Percentiles rank a stretch among this genome's conserved stretches.
Conservation (phyloP, 768 basidiomycete species). For the Auricularia heimuer region DNA sequence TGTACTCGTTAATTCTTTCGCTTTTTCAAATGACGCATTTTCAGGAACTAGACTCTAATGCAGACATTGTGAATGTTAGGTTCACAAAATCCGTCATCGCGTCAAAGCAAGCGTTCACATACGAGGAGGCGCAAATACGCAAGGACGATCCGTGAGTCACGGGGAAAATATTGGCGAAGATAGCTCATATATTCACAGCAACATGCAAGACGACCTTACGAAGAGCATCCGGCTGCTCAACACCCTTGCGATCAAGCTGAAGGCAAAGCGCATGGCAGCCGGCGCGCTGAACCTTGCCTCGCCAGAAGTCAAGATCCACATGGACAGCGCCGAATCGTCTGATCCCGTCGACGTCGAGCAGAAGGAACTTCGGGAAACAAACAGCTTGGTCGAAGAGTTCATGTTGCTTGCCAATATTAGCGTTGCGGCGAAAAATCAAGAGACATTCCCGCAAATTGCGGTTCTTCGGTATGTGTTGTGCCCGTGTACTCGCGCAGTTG, state of each 20-base stretch:
- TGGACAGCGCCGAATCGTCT: slow-evolving; percentile 86
- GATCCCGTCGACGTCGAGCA: slow-evolving; percentile 97
- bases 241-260: slow-evolving; percentile 72
- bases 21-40: slow-evolving; percentile 5
- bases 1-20: neutral
- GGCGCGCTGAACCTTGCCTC: slow-evolving; percentile 98
- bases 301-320: slow-evolving; percentile 94
- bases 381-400: slow-evolving; percentile 95
- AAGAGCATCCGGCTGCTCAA: slow-evolving; percentile 84
- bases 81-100: slow-evolving; percentile 97
- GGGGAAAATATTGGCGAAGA: neutral
- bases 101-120: slow-evolving; percentile 93
- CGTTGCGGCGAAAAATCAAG: slow-evolving; percentile 85
- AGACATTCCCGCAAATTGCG: slow-evolving; percentile 91
- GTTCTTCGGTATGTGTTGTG: slow-evolving; percentile 57
- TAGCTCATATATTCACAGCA: slow-evolving; percentile 29
- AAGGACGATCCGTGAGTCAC: slow-evolving; percentile 78
- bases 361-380: slow-evolving; percentile 86
- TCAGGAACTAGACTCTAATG: slow-evolving; percentile 83
- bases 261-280: slow-evolving; percentile 78
- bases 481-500: neutral
- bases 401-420: slow-evolving; percentile 97
- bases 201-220: slow-evolving; percentile 71
- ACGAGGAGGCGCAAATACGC: slow-evolving; percentile 88
- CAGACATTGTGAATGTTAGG: slow-evolving; percentile 79